Conservation (phyloP, 306 rosid species). For the Arachis stenosperma region DNA sequence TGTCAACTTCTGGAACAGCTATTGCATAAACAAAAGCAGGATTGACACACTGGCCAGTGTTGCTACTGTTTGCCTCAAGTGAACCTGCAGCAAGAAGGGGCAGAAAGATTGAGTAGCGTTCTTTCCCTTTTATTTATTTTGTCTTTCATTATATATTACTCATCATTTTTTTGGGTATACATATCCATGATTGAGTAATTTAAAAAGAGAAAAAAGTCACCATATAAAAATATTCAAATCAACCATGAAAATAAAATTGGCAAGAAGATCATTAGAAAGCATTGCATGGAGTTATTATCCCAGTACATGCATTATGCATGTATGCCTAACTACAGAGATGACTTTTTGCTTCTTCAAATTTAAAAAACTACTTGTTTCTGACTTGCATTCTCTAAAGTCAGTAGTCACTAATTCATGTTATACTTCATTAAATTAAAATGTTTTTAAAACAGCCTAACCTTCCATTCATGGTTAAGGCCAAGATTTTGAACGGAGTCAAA, state of each 20-base stretch:
- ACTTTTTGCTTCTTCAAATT: constrained; percentile 4
- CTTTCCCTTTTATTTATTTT: not conserved
- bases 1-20: constrained; percentile 81
- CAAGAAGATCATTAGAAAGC: constrained; percentile 21
- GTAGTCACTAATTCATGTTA: constrained; percentile 30
- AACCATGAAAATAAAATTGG: constrained; percentile 24
- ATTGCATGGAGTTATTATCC: constrained; percentile 8
- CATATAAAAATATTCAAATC: constrained; percentile 6
- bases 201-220: constrained; percentile 6
- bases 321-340: constrained; percentile 12
- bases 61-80: constrained; percentile 47
- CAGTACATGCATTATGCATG: not conserved
- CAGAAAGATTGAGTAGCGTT: constrained; percentile 6
- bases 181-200: not conserved
- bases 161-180: not conserved
- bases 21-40: constrained; percentile 89
- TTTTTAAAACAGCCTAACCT: constrained; percentile 3
- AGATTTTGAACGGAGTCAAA: constrained; percentile 20
- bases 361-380: not conserved
- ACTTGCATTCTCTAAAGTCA: constrained; percentile 20
- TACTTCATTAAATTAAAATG: constrained; percentile 13
- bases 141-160: constrained; percentile 15
- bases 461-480: constrained; percentile 24
- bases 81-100: constrained; percentile 56
- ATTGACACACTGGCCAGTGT: constrained; percentile 69